Evolutionary conservation across 768 basidiomycete species (phyloP), one percentile per base, ranked within the genome.

Genomic region (Boletus barrowsii): DNA sequence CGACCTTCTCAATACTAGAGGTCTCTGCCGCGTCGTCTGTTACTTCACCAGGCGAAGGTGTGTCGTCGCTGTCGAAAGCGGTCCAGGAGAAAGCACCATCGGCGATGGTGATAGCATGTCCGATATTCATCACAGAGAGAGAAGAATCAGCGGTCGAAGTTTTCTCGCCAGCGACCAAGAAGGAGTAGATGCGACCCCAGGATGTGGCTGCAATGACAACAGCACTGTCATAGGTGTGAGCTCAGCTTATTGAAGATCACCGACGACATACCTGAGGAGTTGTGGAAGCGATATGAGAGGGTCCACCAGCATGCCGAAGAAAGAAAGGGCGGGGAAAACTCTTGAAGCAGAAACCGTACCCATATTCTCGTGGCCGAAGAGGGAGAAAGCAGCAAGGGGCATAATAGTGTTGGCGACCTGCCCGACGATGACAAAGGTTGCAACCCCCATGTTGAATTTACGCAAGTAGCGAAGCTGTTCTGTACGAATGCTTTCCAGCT

Each of bases 291-390:
- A 40, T 13, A 68, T 59, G 36, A 68, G 61, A 32, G 68, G 68
- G 22, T 68, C 68, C 37, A 68, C 68, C 37, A 69, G 50, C 68
- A 68, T 60, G 15, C 65, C 65, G 37, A 68, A 69, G 63, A 69
- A 69, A 15, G 66, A 67, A 42, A 68, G 57, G 3, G 67, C 68
- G 2, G 67, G 67, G 42, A 68, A 68, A 17, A 68, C 49, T 40
- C 61, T 68, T 13, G 61, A 54, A 32, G 61, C 10, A 10, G 61
- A 29, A 18, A 68, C 3, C 0, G 3, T 32, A 22, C 65, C 65
- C 63, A 69, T 65, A 45, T 65, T 57, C 53, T 68, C 61, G 24
- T 57, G 41, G 10, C 67, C 67, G 20, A 68, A 69, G 35, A 68
- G 54, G 6, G 67, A 68, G 49, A 68, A 69, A 10, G 67, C 68